phyloP scores from a whole-genome alignment of 768 basidiomycete genomes.

The Sporobolomyces pararoseus region DNA sequence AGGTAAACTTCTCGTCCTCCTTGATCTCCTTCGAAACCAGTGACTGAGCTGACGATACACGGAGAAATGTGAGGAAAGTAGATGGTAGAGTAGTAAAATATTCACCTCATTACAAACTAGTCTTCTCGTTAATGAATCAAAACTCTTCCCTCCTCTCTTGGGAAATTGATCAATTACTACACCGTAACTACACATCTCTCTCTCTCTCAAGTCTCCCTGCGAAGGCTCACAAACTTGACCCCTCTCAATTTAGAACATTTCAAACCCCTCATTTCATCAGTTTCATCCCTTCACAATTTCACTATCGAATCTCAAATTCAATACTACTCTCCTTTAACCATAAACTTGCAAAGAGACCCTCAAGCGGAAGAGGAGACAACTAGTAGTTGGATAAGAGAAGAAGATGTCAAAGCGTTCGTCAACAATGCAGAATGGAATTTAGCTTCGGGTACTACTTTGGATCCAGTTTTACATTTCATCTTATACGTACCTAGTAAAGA shows the following conservation, averaged over 20 bases:
- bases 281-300: slow-evolving; percentile 75
- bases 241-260: slow-evolving; percentile 79
- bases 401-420: slow-evolving; percentile 85
- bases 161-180: slow-evolving; percentile 66
- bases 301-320: slow-evolving; percentile 93
- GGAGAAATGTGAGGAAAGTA: background rate
- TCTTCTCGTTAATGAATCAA: slow-evolving; percentile 91
- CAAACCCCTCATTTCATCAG: slow-evolving; percentile 60
- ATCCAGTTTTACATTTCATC: slow-evolving; percentile 89
- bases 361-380: slow-evolving; percentile 44
- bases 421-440: slow-evolving; percentile 96
- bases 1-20: no score
- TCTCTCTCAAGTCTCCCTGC: background rate
- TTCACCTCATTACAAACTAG: slow-evolving; percentile 72
- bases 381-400: slow-evolving; percentile 63
- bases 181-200: slow-evolving; percentile 56
- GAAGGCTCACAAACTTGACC: no score
- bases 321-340: slow-evolving; percentile 82
- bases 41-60: slow-evolving; percentile 35
- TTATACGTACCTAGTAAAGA: slow-evolving; percentile 72
- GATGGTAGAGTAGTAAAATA: slow-evolving; percentile 63
- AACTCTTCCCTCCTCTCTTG: slow-evolving; percentile 69
- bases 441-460: slow-evolving; percentile 85
- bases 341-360: slow-evolving; percentile 50
- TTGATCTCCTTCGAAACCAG: no score